phyloP scores from a whole-genome alignment of 176 grass and related monocot species.

The Tillandsia fasciculata region DNA sequence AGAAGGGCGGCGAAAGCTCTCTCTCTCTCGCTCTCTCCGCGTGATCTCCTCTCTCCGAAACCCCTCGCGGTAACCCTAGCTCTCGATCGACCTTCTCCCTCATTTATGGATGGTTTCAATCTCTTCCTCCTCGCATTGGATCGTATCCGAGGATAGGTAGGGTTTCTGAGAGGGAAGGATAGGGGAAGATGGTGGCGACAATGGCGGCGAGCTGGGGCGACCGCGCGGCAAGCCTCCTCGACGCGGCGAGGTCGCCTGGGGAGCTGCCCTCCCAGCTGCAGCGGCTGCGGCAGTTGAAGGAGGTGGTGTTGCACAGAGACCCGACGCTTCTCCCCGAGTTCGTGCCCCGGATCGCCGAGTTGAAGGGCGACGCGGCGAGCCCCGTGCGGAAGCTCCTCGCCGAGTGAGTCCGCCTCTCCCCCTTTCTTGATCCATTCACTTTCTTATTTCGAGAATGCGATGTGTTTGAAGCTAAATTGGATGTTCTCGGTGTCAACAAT shows the following conservation, averaged over 20 bases:
- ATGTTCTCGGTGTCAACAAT: not conserved
- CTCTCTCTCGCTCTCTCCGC: too few species aligned
- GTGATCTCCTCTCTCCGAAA: too few species aligned
- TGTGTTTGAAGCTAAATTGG: not conserved
- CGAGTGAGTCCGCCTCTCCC: constrained; percentile 35
- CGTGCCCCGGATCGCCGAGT: constrained; percentile 42
- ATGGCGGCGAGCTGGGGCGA: constrained; percentile 24
- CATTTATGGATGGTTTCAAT: too few species aligned
- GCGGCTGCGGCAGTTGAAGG: constrained; percentile 45
- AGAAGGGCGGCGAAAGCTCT: too few species aligned
- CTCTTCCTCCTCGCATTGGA: too few species aligned
- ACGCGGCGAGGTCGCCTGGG: constrained; percentile 9
- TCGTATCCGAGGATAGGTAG: too few species aligned
- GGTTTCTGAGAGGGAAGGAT: not conserved
- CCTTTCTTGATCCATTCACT: not conserved
- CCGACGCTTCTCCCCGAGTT: constrained; percentile 35
- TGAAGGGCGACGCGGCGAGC: constrained; percentile 52
- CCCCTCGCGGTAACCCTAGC: too few species aligned
- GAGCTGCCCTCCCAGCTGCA: constrained; percentile 37
- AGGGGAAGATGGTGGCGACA: constrained; percentile 18
- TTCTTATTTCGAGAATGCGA: not conserved
- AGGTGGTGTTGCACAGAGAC: constrained; percentile 22
- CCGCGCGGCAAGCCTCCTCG: constrained; percentile 15
- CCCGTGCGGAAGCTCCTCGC: constrained; percentile 65
- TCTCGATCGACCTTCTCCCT: too few species aligned